Evolutionary conservation across 2,329 filamentous ascomycete genomes (phyloP).

Genomic region (Paecilomyces sp.): DNA sequence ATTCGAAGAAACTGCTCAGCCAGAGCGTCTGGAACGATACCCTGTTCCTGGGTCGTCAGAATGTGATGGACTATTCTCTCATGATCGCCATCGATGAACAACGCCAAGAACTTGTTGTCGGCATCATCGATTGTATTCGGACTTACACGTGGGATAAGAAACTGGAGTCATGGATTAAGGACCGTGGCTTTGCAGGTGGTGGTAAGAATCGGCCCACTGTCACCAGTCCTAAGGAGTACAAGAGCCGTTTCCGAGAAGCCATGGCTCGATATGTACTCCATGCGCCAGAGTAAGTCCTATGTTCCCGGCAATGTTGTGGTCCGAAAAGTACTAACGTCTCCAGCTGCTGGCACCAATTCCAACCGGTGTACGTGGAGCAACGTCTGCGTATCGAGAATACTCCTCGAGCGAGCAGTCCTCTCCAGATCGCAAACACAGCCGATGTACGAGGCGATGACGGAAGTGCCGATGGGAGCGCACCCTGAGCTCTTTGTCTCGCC

Average conservation of each 20-base stretch:
- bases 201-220: slow-evolving; percentile 85
- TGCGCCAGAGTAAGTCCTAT: slow-evolving; percentile 36
- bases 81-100: slow-evolving; percentile 97
- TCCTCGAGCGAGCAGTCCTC: slow-evolving; percentile 16
- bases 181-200: slow-evolving; percentile 74
- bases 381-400: slow-evolving; percentile 22
- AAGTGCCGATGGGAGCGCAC: slow-evolving; percentile 10
- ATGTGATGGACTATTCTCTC: slow-evolving; percentile 98
- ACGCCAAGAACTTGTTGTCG: slow-evolving; percentile 85
- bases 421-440: slow-evolving; percentile 7
- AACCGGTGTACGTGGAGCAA: slow-evolving; percentile 21
- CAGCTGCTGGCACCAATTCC: slow-evolving; percentile 43
- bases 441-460: slow-evolving; percentile 14
- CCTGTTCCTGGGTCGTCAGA: slow-evolving; percentile 84
- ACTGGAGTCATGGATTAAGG: slow-evolving; percentile 99
- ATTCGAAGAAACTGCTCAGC: slow-evolving; percentile 87
- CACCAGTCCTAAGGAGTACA: slow-evolving; percentile 95
- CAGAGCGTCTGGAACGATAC: slow-evolving; percentile 97
- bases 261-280: slow-evolving; percentile 75
- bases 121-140: slow-evolving; percentile 96
- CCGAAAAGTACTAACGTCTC: neutral
- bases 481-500: neutral
- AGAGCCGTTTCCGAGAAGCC: slow-evolving; percentile 87
- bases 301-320: neutral
- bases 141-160: slow-evolving; percentile 99